phyloP scores from a whole-genome alignment of 164 flowering plant genomes.

The Taxillus chinensis region DNA sequence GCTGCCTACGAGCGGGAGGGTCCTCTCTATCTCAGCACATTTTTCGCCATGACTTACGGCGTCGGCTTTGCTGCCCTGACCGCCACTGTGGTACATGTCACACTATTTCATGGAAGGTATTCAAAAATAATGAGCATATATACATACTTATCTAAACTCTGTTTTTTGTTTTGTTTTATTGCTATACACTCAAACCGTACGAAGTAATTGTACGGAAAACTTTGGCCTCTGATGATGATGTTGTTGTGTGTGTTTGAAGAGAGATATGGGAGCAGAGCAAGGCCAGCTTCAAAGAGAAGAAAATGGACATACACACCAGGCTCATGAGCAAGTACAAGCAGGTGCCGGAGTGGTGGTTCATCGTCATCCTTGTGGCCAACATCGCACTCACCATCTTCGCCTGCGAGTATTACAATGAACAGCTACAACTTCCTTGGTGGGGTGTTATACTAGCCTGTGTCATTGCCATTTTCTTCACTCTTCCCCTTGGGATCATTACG shows the following conservation, averaged over 20 bases:
- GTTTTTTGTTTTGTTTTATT: too few relatives aligned
- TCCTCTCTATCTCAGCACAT: slow-evolving; percentile 56
- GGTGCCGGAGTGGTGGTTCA: slow-evolving; percentile 86
- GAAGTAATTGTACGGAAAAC: too few relatives aligned
- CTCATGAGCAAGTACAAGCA: slow-evolving; percentile 64
- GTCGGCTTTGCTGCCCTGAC: slow-evolving; percentile 73
- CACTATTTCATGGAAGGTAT: slow-evolving; percentile 73
- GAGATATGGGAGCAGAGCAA: slow-evolving; percentile 70
- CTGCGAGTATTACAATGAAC: slow-evolving; percentile 57
- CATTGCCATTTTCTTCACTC: slow-evolving; percentile 73
- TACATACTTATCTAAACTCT: too few relatives aligned
- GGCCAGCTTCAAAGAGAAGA: slow-evolving; percentile 47
- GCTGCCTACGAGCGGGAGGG: slow-evolving; percentile 49
- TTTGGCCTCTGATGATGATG: too few relatives aligned
- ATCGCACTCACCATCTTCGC: slow-evolving; percentile 51
- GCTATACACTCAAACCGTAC: too few relatives aligned
- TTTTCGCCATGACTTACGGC: slow-evolving; percentile 72
- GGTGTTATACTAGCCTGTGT: slow-evolving; percentile 69
- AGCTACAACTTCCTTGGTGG: slow-evolving; percentile 92
- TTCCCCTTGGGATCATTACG: slow-evolving; percentile 79
- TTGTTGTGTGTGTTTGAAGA: slow-evolving; percentile 19
- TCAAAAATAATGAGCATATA: neutral
- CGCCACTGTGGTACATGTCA: slow-evolving; percentile 59
- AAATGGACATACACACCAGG: slow-evolving; percentile 63
- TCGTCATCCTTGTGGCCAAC: slow-evolving; percentile 44